A percentile compares a stretch with the other conserved stretches of the same genome.
Evolutionary conservation across 2,329 filamentous ascomycete genomes (phyloP).

Genomic region (Colletotrichum theobromicola): DNA sequence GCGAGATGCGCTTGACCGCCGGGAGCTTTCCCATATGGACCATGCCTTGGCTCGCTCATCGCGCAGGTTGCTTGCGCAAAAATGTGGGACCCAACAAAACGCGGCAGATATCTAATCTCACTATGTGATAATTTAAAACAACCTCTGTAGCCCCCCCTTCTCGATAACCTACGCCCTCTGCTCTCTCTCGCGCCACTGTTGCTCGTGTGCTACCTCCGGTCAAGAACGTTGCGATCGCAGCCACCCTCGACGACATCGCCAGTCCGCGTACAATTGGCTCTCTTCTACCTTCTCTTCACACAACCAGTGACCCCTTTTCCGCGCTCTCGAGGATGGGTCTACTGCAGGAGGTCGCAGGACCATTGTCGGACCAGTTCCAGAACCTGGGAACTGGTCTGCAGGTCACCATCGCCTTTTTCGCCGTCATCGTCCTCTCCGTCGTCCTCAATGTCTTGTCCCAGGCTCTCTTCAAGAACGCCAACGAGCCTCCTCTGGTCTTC

Average conservation of each 20-base stretch:
- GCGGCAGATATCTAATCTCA: conserved; percentile 21
- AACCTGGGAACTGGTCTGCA: conserved; percentile 53
- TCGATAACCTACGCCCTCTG: not conserved
- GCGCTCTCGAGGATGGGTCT: conserved; percentile 54
- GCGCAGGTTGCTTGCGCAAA: not conserved
- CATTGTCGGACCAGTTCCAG: conserved; percentile 54
- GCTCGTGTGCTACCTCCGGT: not conserved
- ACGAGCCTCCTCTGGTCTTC: conserved; percentile 82
- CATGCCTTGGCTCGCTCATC: not conserved
- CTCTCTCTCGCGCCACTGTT: conserved; percentile 5
- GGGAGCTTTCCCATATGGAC: not conserved
- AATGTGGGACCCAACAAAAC: conserved; percentile 20
- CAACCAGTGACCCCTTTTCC: not conserved
- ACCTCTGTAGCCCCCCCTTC: conserved; percentile 4
- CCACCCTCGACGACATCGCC: not conserved
- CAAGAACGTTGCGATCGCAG: not conserved
- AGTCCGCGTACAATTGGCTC: not conserved
- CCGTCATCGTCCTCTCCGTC: conserved; percentile 61
- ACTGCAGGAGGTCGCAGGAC: conserved; percentile 56
- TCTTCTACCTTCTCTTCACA: not conserved
- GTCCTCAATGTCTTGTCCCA: conserved; percentile 82
- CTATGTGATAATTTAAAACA: conserved; percentile 20
- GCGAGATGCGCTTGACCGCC: conserved; percentile 14
- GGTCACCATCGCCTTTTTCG: conserved; percentile 47
- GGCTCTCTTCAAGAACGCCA: conserved; percentile 79